phyloP scores from a whole-genome alignment of 2,329 filamentous ascomycete species.

The Juglanconis juglandina region DNA sequence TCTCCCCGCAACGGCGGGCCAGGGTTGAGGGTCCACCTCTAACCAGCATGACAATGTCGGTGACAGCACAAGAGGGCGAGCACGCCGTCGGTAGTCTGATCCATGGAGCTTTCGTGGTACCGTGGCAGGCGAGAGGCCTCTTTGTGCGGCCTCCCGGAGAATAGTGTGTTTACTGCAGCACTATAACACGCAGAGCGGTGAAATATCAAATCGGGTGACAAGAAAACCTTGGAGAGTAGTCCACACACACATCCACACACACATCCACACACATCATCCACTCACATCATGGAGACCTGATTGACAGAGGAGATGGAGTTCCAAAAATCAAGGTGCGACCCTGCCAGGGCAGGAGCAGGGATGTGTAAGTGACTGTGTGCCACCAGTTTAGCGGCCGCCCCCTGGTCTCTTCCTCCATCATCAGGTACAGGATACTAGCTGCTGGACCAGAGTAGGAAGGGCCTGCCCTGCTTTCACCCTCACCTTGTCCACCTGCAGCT shows the following conservation, averaged over 20 bases:
- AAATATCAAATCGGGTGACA: neutral
- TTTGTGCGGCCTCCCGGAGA: neutral
- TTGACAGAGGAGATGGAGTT: neutral
- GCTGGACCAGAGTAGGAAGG: neutral
- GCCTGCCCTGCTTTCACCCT: neutral
- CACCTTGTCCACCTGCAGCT: slow-evolving; percentile 1
- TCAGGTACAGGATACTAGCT: too few species aligned
- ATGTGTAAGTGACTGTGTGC: slow-evolving; percentile 5
- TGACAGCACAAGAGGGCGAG: neutral
- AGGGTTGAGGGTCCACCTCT: neutral
- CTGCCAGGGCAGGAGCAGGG: slow-evolving; percentile 1
- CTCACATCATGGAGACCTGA: neutral
- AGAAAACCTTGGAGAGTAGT: neutral
- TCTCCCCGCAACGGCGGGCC: neutral
- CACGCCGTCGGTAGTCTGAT: neutral
- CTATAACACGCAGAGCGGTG: neutral
- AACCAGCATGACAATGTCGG: neutral
- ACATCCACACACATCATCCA: neutral
- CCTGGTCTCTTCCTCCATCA: neutral
- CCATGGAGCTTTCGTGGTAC: neutral
- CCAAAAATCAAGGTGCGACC: neutral
- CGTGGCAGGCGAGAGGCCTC: neutral
- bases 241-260: neutral
- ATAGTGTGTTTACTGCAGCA: neutral
- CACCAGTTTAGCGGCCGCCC: neutral